Conservation (phyloP, 306 rosid genomes). For the Senna siamea region DNA sequence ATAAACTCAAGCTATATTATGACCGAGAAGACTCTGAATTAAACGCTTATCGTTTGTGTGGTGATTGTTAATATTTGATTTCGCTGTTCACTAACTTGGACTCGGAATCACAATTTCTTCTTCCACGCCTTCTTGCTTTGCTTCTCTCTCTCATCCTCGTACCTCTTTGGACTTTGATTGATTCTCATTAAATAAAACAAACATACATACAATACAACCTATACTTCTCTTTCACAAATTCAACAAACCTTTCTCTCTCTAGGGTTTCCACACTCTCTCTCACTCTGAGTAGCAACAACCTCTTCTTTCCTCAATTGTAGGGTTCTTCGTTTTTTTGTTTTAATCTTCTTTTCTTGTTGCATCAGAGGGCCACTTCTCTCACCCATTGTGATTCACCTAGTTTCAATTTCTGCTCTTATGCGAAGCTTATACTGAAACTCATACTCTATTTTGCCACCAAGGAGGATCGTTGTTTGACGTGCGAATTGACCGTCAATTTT, state of each 20-base stretch:
- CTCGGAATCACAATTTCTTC: conserved; percentile 28
- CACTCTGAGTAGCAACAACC: conserved; percentile 34
- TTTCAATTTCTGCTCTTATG: conserved; percentile 22
- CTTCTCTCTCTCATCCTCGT: conserved; percentile 4
- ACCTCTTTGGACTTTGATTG: conserved; percentile 37
- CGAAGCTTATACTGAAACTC: not conserved
- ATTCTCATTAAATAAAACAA: not conserved
- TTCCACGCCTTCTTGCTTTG: not conserved
- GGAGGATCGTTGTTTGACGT: conserved; percentile 33
- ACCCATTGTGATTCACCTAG: conserved; percentile 33
- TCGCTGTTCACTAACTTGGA: not conserved
- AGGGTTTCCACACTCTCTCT: conserved; percentile 54
- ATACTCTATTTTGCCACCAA: not conserved
- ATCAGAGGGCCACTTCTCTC: not conserved
- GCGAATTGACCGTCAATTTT: conserved; percentile 40
- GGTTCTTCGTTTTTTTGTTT: conserved; percentile 10
- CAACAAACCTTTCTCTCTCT: conserved; percentile 43
- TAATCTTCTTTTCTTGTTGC: not conserved
- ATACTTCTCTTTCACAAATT: conserved; percentile 25
- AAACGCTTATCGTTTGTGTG: too few species aligned
- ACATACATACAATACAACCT: not conserved
- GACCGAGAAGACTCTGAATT: too few species aligned
- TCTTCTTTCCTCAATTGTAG: conserved; percentile 23
- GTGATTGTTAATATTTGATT: not conserved
- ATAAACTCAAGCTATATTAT: too few species aligned